These are phyloP conservation scores for Corchorus olitorius DNA, from an alignment of 345 rosid species.

Conservation along the genomic window DNA sequence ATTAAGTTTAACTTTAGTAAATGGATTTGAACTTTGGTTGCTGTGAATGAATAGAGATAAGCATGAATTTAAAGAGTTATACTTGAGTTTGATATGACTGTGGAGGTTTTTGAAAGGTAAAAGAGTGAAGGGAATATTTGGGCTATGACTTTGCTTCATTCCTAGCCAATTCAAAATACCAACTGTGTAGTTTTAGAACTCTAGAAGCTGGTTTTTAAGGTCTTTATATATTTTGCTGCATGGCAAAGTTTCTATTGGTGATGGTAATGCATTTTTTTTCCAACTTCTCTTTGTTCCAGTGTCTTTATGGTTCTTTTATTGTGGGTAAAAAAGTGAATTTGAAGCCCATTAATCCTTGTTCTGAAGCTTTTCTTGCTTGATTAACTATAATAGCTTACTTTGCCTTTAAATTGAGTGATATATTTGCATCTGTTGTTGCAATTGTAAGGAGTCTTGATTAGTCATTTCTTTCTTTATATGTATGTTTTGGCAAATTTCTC, in stretches of 20 bases:
- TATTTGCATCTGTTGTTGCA: neutral
- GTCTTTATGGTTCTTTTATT: neutral
- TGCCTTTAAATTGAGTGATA: neutral
- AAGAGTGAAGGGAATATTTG: neutral
- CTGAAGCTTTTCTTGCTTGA: neutral
- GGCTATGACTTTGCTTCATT: neutral
- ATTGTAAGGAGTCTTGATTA: conserved; percentile 9
- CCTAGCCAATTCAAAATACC: neutral
- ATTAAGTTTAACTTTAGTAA: neutral
- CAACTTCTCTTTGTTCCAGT: neutral
- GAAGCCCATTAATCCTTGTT: neutral
- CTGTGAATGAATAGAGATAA: neutral
- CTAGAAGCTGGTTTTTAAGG: neutral
- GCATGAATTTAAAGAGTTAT: neutral
- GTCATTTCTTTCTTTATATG: neutral
- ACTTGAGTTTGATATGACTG: neutral
- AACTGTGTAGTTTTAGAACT: neutral
- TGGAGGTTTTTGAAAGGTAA: neutral
- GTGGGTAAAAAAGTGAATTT: neutral
- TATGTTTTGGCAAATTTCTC: neutral
- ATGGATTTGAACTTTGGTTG: neutral
- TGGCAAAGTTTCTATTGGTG: neutral
- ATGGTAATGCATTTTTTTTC: neutral
- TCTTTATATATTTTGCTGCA: neutral
- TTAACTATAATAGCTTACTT: neutral